Conservation (phyloP, 1,139 yeast species). For the Saccharomyces pastorianus region DNA sequence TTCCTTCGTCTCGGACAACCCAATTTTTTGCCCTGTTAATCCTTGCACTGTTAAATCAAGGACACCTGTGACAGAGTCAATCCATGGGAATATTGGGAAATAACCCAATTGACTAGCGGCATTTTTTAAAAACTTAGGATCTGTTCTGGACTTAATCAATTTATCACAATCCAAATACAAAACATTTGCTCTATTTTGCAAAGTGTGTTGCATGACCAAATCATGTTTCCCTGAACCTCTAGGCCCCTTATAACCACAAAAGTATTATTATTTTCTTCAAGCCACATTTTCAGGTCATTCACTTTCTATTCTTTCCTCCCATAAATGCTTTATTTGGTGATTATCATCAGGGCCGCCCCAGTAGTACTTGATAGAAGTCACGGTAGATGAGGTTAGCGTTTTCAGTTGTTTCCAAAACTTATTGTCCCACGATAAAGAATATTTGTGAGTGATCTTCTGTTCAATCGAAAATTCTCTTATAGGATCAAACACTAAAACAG, state of each 20-base stretch:
- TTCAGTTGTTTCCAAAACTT: slow-evolving; percentile 29
- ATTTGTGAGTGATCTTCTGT: slow-evolving; percentile 57
- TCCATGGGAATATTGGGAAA: slow-evolving; percentile 90
- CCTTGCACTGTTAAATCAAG: slow-evolving; percentile 85
- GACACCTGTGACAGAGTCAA: slow-evolving; percentile 69
- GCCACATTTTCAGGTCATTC: slow-evolving; percentile 65
- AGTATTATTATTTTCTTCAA: slow-evolving; percentile 67
- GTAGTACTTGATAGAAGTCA: slow-evolving; percentile 34
- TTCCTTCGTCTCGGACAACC: slow-evolving; percentile 78
- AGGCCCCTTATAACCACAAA: slow-evolving; percentile 90
- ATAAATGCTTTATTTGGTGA: slow-evolving; percentile 39
- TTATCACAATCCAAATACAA: slow-evolving; percentile 73
- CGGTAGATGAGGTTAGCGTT: slow-evolving; percentile 34
- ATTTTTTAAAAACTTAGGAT: slow-evolving; percentile 54
- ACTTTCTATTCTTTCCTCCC: slow-evolving; percentile 69
- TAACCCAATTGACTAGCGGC: slow-evolving; percentile 79
- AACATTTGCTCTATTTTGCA: slow-evolving; percentile 49
- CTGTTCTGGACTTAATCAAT: slow-evolving; percentile 65
- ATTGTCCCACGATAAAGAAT: slow-evolving; percentile 34
- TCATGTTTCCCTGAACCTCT: slow-evolving; percentile 89
- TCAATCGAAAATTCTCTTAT: slow-evolving; percentile 75
- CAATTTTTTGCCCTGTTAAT: slow-evolving; percentile 88
- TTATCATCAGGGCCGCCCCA: slow-evolving; percentile 34
- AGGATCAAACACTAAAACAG: slow-evolving; percentile 86
- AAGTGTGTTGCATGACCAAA: slow-evolving; percentile 62